phyloP scores from a whole-genome alignment of 495 filamentous ascomycete genomes.

The Xylaria intraflava region DNA sequence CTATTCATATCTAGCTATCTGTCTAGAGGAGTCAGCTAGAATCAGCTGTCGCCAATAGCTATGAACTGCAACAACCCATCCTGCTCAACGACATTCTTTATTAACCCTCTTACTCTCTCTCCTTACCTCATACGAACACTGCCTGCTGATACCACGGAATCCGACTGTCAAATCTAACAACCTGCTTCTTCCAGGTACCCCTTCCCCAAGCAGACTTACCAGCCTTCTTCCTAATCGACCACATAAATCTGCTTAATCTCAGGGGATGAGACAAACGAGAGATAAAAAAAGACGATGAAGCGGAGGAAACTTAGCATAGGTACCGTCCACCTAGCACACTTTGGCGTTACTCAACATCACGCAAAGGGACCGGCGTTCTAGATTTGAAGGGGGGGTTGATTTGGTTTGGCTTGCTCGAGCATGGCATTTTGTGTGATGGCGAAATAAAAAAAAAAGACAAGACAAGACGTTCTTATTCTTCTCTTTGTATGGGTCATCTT shows the following conservation, averaged over 20 bases:
- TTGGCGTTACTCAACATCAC: conserved; percentile 33
- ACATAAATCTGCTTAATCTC: conserved; percentile 13
- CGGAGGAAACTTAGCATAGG: conserved; percentile 4
- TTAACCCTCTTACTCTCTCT: neutral
- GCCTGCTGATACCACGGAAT: neutral
- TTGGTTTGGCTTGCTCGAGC: conserved; percentile 7
- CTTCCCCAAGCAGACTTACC: conserved; percentile 76
- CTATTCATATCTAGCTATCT: conserved; percentile 9
- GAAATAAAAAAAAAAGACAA: conserved; percentile 4
- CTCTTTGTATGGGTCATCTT: conserved; percentile 8
- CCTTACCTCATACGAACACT: neutral
- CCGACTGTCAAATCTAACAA: conserved; percentile 3
- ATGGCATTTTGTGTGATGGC: conserved; percentile 13
- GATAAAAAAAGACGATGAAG: neutral
- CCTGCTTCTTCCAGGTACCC: conserved; percentile 53
- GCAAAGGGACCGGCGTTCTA: conserved; percentile 30
- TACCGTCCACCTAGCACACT: conserved; percentile 17
- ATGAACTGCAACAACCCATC: neutral
- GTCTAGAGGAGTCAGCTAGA: conserved; percentile 3
- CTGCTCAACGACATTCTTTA: neutral
- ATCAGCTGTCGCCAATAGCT: neutral
- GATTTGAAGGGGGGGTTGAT: conserved; percentile 2
- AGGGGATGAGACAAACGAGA: conserved; percentile 6
- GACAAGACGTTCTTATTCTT: no score
- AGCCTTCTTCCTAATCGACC: conserved; percentile 30